Base-by-base conservation (phyloP, 768 basidiomycete species). In the Botryobasidium botryosum region DNA sequence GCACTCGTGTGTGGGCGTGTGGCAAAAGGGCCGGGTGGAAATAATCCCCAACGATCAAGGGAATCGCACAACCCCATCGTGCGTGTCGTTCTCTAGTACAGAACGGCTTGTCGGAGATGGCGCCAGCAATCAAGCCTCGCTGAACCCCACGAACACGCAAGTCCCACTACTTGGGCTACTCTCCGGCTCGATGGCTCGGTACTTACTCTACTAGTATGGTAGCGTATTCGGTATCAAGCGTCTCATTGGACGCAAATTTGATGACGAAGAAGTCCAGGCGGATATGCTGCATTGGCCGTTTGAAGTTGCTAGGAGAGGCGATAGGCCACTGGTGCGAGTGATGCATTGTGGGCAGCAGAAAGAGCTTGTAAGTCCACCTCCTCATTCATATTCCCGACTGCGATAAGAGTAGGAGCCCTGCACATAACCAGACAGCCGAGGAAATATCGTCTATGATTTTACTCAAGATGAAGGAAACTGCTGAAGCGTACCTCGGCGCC, bases 1-100 rank as follows among this genome's bases (percentile, higher is more conserved):
- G 52, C 66, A 65, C 64, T 65, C 63, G 39, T 67, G 64, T 58
- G 65, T 66, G 49, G 65, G 62, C 50, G 66, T 68, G 33, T 68
- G 65, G 64, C 61, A 64, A 56, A 62, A 66, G 54, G 67, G 68
- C 59, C 62, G 67, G 52, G 66, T 67, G 50, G 66, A 67, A 52
- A 66, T 66, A 59, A 67, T 66, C 54, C 45, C 49, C 25, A 50
- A 50, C 45, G 49, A 50, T 42, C 49, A 75, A 57, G 73, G 74
- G 52, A 70, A 74, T 61, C 68, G 74, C 53, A 75, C 72, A 20
- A 75, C 74, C 8, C 74, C 74, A 18, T 75, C 74, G 46, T 75
- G 72, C 63, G 72, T 75, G 49, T 62, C 66, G 37, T 75, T 75
- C 65, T 63, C 64, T 47, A 73, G 74, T 52, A 66, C 66, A 23